Percentiles rank a stretch among this genome's conserved stretches.
phyloP scores from a whole-genome alignment of 192 early-diverging fungal species.

The Entrophospora sp. region DNA sequence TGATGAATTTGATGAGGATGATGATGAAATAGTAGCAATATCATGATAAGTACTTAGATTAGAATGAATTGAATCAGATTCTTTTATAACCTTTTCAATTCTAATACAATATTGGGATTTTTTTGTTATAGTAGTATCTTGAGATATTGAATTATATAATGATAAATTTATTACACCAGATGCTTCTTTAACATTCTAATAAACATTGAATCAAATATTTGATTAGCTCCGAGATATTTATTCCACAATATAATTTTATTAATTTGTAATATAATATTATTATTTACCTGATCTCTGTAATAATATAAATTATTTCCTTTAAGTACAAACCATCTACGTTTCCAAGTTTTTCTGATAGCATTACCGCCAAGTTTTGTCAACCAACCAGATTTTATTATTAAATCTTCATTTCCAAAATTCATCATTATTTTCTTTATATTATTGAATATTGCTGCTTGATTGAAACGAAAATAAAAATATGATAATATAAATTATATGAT shows the following conservation, averaged over 20 bases:
- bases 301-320: conserved; percentile 17
- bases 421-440: no score
- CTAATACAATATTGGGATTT: conserved; percentile 19
- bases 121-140: conserved; percentile 10
- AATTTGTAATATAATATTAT: no score
- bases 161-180: conserved; percentile 12
- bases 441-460: no score
- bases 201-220: no score
- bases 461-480: no score
- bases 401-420: conserved; percentile 10
- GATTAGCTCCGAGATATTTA: no score
- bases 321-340: conserved; percentile 15
- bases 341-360: conserved; percentile 20
- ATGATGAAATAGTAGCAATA: no score
- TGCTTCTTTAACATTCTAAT: conserved; percentile 5
- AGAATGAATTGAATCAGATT: conserved; percentile 10
- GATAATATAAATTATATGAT: no score
- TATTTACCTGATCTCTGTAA: conserved; percentile 19
- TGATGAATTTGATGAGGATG: no score
- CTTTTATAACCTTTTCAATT: conserved; percentile 6
- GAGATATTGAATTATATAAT: conserved; percentile 4
- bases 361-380: conserved; percentile 19
- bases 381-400: conserved; percentile 14
- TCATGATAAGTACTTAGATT: conserved; percentile 6
- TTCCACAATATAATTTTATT: no score